A percentile compares a stretch with the other conserved stretches of the same genome.
Evolutionary conservation across 495 filamentous ascomycete species (phyloP).

Genomic region (Tirmania nivea): DNA sequence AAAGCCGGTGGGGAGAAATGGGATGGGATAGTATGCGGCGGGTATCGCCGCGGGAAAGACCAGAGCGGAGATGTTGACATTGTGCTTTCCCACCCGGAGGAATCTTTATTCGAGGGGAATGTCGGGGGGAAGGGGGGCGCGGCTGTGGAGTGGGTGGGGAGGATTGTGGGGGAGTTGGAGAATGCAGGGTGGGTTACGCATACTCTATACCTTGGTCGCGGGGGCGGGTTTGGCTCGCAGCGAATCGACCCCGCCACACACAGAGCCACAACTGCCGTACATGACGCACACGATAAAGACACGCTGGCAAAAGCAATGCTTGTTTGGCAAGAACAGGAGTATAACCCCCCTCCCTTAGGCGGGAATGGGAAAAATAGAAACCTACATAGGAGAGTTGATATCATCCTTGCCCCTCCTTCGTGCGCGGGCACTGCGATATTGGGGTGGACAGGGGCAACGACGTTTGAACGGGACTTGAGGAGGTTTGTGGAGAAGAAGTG

Average conservation of each 20-base stretch:
- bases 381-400: conserved; percentile 69
- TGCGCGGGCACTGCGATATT: conserved; percentile 72
- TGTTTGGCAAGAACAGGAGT: conserved; percentile 66
- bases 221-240: background rate
- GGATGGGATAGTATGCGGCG: conserved; percentile 57
- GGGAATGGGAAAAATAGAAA: conserved; percentile 38
- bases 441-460: conserved; percentile 74
- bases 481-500: conserved; percentile 52
- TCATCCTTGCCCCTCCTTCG: conserved; percentile 76
- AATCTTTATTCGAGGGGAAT: conserved; percentile 25
- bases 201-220: conserved; percentile 38
- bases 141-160: conserved; percentile 30
- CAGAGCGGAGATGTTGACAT: conserved; percentile 65
- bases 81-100: conserved; percentile 56
- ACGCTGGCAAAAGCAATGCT: conserved; percentile 76
- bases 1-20: conserved; percentile 31
- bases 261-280: conserved; percentile 7
- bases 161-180: conserved; percentile 50
- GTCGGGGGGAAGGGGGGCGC: background rate
- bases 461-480: conserved; percentile 72
- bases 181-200: conserved; percentile 52
- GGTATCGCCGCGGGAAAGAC: conserved; percentile 64
- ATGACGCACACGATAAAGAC: conserved; percentile 50
- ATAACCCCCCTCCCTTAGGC: conserved; percentile 25
- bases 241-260: conserved; percentile 3